These are phyloP conservation scores for Ceratopteris richardii DNA, from an alignment of 75 land plant species.

Conservation along the genomic window DNA sequence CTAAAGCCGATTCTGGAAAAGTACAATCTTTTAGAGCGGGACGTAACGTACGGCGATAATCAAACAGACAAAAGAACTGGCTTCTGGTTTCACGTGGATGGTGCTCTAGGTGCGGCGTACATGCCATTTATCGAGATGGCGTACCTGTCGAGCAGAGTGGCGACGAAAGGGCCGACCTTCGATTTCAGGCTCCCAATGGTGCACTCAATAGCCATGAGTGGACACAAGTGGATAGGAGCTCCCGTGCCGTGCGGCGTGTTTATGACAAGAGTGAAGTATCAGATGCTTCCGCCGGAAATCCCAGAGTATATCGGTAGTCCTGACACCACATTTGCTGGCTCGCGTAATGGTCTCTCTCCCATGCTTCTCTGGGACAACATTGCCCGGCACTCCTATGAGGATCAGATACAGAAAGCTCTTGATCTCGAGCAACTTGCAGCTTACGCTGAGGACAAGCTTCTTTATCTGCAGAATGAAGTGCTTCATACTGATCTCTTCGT, in stretches of 20 bases:
- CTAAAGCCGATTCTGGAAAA: slow-evolving; percentile 7
- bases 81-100: slow-evolving; percentile 16
- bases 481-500: not conserved
- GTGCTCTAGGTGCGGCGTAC: slow-evolving; percentile 12
- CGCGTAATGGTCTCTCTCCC: slow-evolving; percentile 8
- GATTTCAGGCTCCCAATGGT: slow-evolving; percentile 8
- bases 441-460: not conserved
- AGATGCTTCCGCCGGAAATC: slow-evolving; percentile 1
- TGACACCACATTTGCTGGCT: slow-evolving; percentile 13
- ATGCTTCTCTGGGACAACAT: slow-evolving; percentile 7
- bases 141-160: not conserved
- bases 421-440: not conserved
- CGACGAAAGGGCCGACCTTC: not conserved
- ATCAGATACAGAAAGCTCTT: slow-evolving; percentile 5
- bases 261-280: slow-evolving; percentile 8
- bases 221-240: slow-evolving; percentile 11
- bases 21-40: slow-evolving; percentile 4
- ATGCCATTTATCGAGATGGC: slow-evolving; percentile 13
- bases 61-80: not conserved
- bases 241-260: slow-evolving; percentile 8
- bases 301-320: slow-evolving; percentile 10
- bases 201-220: slow-evolving; percentile 12
- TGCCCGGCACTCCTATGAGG: not conserved
- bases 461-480: not conserved
- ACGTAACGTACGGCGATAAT: not conserved